phyloP scores from a whole-genome alignment of 805 yeast genomes.

The Pichia rugopelliculosa region DNA sequence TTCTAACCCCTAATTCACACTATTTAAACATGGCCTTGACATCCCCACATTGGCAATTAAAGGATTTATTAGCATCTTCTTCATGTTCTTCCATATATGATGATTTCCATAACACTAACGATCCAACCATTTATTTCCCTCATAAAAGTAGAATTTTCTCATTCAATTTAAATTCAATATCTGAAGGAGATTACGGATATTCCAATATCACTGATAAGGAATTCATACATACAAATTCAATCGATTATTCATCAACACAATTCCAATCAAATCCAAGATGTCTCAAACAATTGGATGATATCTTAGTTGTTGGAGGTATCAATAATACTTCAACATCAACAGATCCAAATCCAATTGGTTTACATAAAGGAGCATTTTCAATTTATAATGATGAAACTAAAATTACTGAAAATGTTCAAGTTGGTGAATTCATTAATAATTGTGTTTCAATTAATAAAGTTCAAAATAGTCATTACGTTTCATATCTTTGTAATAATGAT shows the following conservation, averaged over 20 bases:
- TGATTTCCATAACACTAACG: neutral
- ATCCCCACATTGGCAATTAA: slow-evolving; percentile 64
- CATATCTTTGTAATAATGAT: slow-evolving; percentile 82
- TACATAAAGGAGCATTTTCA: slow-evolving; percentile 53
- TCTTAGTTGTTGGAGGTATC: slow-evolving; percentile 42
- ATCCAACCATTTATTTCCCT: slow-evolving; percentile 42
- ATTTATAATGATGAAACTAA: slow-evolving; percentile 45
- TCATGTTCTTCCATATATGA: slow-evolving; percentile 17
- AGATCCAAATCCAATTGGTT: slow-evolving; percentile 1
- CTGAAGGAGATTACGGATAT: neutral
- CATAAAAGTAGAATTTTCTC: slow-evolving; percentile 36
- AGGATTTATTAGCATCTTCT: slow-evolving; percentile 59
- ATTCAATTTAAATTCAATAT: slow-evolving; percentile 23
- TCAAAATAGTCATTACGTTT: slow-evolving; percentile 37
- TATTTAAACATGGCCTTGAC: slow-evolving; percentile 9
- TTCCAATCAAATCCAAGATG: slow-evolving; percentile 50
- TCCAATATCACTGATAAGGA: neutral
- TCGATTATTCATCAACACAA: slow-evolving; percentile 23
- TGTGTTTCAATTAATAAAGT: slow-evolving; percentile 51
- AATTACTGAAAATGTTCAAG: slow-evolving; percentile 41
- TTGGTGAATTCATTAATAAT: slow-evolving; percentile 82
- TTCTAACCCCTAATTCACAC: neutral
- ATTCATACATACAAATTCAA: slow-evolving; percentile 1
- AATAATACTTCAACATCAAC: slow-evolving; percentile 9
- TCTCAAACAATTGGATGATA: slow-evolving; percentile 49